Base-by-base conservation (phyloP, 2,329 filamentous ascomycete genomes). In the Colletotrichum camelliae region DNA sequence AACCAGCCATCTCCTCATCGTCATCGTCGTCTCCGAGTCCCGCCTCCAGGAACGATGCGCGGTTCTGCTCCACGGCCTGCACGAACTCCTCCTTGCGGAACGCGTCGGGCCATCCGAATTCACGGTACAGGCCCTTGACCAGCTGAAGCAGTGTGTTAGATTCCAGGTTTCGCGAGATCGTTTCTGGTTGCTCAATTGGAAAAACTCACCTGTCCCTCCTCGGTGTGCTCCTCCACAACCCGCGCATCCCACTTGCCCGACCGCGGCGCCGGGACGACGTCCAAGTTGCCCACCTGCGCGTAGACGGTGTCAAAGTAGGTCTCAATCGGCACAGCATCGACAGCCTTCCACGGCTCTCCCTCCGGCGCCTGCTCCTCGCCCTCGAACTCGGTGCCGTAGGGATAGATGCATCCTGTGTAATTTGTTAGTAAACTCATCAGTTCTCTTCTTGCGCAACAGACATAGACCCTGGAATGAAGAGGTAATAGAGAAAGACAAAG, bases 171-270 rank as follows among this genome's bases (percentile, higher is more conserved):
- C 37, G 21, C 2, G 15, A 18, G 21, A 27, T 13, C 35, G 29
- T 64, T 35, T 7, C 27, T 13, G 12, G 3, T 52, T 8, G 29
- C 5, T 29, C n/a, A 35, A 15, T 16, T 27, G 8, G 15, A n/a
- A n/a, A 31, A 31, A 48, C 70, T 75, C 29, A 75, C 73, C 43
- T 75, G 62, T 27, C 73, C 73, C 31, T 75, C 73, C n/a, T 75
- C 73, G 4, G 70, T 75, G 57, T 69, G 65, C 43, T 48, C 73
- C 6, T 75, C 73, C 6, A 75, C 70, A 18, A 75, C 73, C 24
- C 73, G 64, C 24, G 73, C 70, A 58, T 75, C 73, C 73, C 73
- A 75, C 35, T 73, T 75, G 13, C 73, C 73, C 7, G 73, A 65
- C 16, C 73, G 70, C 15, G 73, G 73, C 57, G 73, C 70, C 57